Percentiles rank a stretch among this genome's conserved stretches.
Conservation (phyloP, 371 early-diverging fungal species). For the Mortierella sp. region DNA sequence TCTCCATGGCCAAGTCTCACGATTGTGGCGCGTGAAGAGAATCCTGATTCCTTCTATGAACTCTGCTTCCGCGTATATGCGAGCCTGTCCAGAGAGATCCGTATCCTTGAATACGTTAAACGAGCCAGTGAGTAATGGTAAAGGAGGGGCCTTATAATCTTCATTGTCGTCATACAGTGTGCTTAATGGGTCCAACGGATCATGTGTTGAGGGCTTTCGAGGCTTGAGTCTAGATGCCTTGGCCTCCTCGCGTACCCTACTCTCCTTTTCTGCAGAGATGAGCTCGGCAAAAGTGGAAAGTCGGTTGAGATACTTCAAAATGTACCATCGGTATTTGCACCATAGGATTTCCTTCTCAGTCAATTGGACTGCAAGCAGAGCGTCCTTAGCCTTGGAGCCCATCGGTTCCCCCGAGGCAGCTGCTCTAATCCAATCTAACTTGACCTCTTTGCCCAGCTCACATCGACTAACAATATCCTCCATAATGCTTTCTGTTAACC, state of each 20-base stretch:
- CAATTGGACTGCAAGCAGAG: slow-evolving; percentile 27
- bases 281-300: slow-evolving; percentile 74
- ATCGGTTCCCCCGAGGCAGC: slow-evolving; percentile 40
- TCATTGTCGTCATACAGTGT: slow-evolving; percentile 35
- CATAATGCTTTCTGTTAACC: slow-evolving; percentile 59
- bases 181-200: slow-evolving; percentile 36
- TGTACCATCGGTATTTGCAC: slow-evolving; percentile 66
- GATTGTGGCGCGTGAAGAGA: slow-evolving; percentile 74
- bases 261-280: slow-evolving; percentile 29
- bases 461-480: slow-evolving; percentile 61
- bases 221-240: background rate
- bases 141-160: slow-evolving; percentile 2
- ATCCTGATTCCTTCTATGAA: slow-evolving; percentile 69
- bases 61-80: slow-evolving; percentile 70
- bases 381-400: slow-evolving; percentile 11
- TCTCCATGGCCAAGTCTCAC: slow-evolving; percentile 69
- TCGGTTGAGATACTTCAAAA: slow-evolving; percentile 76
- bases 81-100: slow-evolving; percentile 72
- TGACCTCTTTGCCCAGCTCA: slow-evolving; percentile 27
- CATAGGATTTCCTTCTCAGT: slow-evolving; percentile 51
- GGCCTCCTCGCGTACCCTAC: slow-evolving; percentile 29
- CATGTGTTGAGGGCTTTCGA: slow-evolving; percentile 1
- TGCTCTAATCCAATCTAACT: slow-evolving; percentile 37
- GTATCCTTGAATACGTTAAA: slow-evolving; percentile 75
- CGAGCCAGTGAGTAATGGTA: slow-evolving; percentile 46